Base-by-base conservation (phyloP, 139 green algal species). In the Cymbomonas tetramitiformis region DNA sequence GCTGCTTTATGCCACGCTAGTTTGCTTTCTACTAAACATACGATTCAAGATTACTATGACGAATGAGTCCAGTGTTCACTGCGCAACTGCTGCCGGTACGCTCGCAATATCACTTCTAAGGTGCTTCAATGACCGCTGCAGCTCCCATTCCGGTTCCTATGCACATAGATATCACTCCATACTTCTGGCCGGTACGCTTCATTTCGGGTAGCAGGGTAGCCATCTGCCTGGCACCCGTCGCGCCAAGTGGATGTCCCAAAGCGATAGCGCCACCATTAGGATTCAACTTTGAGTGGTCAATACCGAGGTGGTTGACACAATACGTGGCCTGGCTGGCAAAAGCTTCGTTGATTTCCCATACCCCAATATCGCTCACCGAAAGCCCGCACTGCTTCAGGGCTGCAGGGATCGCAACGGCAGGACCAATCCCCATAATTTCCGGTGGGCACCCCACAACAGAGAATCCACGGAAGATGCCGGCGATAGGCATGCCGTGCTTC, bases 341-440 rank as follows among this genome's bases (percentile, higher is more conserved):
- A 0, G 93, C 90, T 75, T 98, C 91, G 65, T 98, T 98, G 67
- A 98, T 80, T 69, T 98, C 91, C 62, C 79, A 96, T 29, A 98
- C 70, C 61, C 97, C 92, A 38, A 98, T 88, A 69, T 98, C 91
- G 36, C 90, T 75, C 31, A 95, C 29, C 4, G 64, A 70, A 46
- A 80, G 29, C 15, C 72, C 72, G 1, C 68, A 71, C 3, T 61
- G 67, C 36, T 76, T 61, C 36, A 96, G 67, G 4, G 87, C 91
- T 6, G 51, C 89, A 9, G 91, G 91, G 67, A 98, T 98, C 61
- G 91, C 91, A 12, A 90, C 76, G 4, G 87, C 89, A 24, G 91
- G 91, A 12, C 91, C 91, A 25, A 98, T 76, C 33, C 91, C 91
- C 90, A 97, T 98, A 60, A 98, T 81, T 21, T 81, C 77, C 0